Conservation (phyloP, 2,329 filamentous ascomycete species). For the Stachybotrys echinatus region DNA sequence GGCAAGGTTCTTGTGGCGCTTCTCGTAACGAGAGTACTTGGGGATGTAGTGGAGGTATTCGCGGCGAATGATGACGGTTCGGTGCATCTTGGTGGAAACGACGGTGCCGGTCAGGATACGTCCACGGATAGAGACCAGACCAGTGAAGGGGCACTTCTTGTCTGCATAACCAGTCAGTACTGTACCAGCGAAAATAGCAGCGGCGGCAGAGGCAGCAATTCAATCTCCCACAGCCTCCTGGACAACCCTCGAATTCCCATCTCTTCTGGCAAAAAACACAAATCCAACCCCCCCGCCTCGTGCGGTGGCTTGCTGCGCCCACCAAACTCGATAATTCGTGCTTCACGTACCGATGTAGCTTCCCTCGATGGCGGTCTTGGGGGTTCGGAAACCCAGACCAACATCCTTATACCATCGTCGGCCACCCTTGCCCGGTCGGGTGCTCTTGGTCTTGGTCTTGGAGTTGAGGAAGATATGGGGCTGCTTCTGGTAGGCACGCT, state of each 20-base stretch:
- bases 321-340: neutral
- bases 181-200: too few species aligned
- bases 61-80: slow-evolving; percentile 97
- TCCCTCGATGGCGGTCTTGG: slow-evolving; percentile 97
- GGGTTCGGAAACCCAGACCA: slow-evolving; percentile 97
- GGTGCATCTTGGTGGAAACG: slow-evolving; percentile 99
- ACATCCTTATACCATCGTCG: slow-evolving; percentile 99
- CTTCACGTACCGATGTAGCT: slow-evolving; percentile 89
- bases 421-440: slow-evolving; percentile 83
- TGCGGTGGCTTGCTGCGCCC: too few species aligned
- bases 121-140: slow-evolving; percentile 98
- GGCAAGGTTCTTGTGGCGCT: slow-evolving; percentile 99
- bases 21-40: slow-evolving; percentile 99
- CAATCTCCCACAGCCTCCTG: too few species aligned
- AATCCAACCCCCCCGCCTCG: too few species aligned
- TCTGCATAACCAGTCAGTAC: slow-evolving; percentile 51
- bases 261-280: too few species aligned
- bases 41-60: slow-evolving; percentile 99
- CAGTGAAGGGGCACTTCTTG: slow-evolving; percentile 99
- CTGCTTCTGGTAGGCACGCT: slow-evolving; percentile 99
- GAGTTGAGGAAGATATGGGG: slow-evolving; percentile 99
- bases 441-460: slow-evolving; percentile 83
- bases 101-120: slow-evolving; percentile 99
- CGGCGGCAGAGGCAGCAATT: too few species aligned
- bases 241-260: too few species aligned